Evolutionary conservation across 768 basidiomycete genomes (phyloP).

Genomic region (Macrocybe gigantea): DNA sequence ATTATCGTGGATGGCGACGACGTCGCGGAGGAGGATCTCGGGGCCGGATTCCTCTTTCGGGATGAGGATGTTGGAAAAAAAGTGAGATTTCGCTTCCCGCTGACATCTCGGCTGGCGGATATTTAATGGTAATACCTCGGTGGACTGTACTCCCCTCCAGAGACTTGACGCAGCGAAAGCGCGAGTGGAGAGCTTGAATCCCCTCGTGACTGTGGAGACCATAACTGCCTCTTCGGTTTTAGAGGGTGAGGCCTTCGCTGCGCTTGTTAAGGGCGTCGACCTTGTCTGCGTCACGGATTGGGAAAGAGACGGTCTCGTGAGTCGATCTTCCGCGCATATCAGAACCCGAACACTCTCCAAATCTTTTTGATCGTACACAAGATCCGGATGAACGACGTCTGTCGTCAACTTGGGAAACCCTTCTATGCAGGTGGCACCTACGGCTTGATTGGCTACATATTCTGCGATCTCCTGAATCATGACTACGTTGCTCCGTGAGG

Average conservation of each 20-base stretch:
- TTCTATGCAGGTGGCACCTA: slow-evolving; percentile 93
- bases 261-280: slow-evolving; percentile 63
- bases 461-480: slow-evolving; percentile 86
- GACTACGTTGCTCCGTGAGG: slow-evolving; percentile 83
- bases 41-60: slow-evolving; percentile 89
- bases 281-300: slow-evolving; percentile 86
- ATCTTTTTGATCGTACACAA: slow-evolving; percentile 22
- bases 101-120: slow-evolving; percentile 17
- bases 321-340: slow-evolving; percentile 15
- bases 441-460: slow-evolving; percentile 89
- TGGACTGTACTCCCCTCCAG: slow-evolving; percentile 35
- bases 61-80: slow-evolving; percentile 90
- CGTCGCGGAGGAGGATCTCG: slow-evolving; percentile 82
- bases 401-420: slow-evolving; percentile 66
- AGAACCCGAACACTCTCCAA: slow-evolving; percentile 4
- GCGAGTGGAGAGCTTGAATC: slow-evolving; percentile 87
- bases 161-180: slow-evolving; percentile 80
- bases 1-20: slow-evolving; percentile 75
- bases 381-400: slow-evolving; percentile 77
- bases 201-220: slow-evolving; percentile 79
- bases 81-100: slow-evolving; percentile 38
- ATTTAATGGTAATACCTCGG: slow-evolving; percentile 37
- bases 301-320: slow-evolving; percentile 63
- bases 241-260: slow-evolving; percentile 47
- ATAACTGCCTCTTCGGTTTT: slow-evolving; percentile 44